Conservation (phyloP, 495 filamentous ascomycete genomes). For the Neurospora sp. region DNA sequence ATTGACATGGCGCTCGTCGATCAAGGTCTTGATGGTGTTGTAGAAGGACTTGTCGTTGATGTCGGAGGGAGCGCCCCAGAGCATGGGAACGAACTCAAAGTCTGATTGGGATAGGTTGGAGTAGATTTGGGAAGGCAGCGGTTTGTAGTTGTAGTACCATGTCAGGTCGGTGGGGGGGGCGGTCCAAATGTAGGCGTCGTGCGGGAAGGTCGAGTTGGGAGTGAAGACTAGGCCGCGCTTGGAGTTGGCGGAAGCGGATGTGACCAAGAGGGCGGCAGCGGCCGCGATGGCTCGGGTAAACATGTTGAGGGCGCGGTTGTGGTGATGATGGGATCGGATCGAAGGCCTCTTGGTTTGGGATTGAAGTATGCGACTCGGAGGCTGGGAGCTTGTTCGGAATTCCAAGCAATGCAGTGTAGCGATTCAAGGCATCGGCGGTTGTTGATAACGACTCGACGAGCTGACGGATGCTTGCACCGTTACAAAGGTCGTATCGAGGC, state of each 20-base stretch:
- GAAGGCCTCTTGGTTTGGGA: background rate
- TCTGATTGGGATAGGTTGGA: constrained; percentile 28
- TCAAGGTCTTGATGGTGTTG: constrained; percentile 37
- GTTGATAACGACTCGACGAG: background rate
- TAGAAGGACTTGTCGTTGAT: constrained; percentile 45
- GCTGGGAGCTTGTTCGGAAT: background rate
- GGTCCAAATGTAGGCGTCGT: constrained; percentile 53
- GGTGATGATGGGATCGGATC: constrained; percentile 3
- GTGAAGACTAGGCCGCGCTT: constrained; percentile 67
- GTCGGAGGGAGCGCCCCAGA: constrained; percentile 49
- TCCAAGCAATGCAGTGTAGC: no score
- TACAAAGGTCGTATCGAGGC: background rate
- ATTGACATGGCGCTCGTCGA: constrained; percentile 40
- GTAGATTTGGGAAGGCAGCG: constrained; percentile 41
- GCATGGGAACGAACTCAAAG: constrained; percentile 72
- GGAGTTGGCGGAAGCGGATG: constrained; percentile 27
- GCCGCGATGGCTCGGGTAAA: constrained; percentile 1
- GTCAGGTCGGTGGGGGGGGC: constrained; percentile 44
- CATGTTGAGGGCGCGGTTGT: background rate
- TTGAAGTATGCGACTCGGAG: background rate
- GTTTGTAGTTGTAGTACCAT: constrained; percentile 75
- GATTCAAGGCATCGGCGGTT: background rate
- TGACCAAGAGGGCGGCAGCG: constrained; percentile 1
- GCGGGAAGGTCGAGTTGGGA: constrained; percentile 34
- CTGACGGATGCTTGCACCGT: background rate